These are phyloP conservation scores for Clonostachys rhizophaga DNA, from an alignment of 2,329 filamentous ascomycete genomes.

Conservation along the genomic window DNA sequence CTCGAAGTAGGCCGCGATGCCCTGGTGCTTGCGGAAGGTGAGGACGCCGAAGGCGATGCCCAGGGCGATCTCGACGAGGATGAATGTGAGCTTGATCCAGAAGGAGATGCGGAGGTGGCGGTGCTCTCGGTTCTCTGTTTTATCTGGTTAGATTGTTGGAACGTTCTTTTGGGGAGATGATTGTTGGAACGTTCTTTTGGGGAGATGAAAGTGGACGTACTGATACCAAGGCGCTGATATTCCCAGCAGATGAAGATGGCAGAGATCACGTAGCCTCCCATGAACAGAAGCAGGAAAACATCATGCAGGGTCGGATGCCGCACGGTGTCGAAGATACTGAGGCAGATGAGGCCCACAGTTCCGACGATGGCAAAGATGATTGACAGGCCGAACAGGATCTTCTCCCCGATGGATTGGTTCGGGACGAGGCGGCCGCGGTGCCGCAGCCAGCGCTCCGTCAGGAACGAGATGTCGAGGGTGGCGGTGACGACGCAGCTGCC, in stretches of 20 bases:
- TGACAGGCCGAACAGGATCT: slow-evolving; percentile 53
- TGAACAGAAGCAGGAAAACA: slow-evolving; percentile 76
- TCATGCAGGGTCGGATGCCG: slow-evolving; percentile 64
- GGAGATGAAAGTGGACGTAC: slow-evolving; percentile 29
- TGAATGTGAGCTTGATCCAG: slow-evolving; percentile 82
- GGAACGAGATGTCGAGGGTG: slow-evolving; percentile 76
- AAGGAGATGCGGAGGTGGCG: slow-evolving; percentile 73
- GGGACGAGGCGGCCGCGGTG: slow-evolving; percentile 74
- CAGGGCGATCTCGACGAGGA: slow-evolving; percentile 72
- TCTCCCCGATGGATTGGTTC: slow-evolving; percentile 62
- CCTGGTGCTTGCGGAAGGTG: slow-evolving; percentile 42
- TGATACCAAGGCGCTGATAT: slow-evolving; percentile 79
- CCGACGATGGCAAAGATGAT: slow-evolving; percentile 70
- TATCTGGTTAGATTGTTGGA: slow-evolving; percentile 1
- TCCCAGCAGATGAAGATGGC: slow-evolving; percentile 88
- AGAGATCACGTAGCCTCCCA: slow-evolving; percentile 77
- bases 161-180: too few relatives aligned
- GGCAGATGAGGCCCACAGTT: slow-evolving; percentile 72
- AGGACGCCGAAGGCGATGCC: slow-evolving; percentile 67
- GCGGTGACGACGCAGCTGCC: slow-evolving; percentile 69
- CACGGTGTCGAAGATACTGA: slow-evolving; percentile 83
- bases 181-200: too few relatives aligned
- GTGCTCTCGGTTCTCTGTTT: slow-evolving; percentile 65
- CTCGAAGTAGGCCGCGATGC: slow-evolving; percentile 75
- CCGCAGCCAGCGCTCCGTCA: slow-evolving; percentile 79